Percentiles rank a stretch among this genome's conserved stretches.
Conservation (phyloP, 306 rosid species). For the Sicyos baderoa region DNA sequence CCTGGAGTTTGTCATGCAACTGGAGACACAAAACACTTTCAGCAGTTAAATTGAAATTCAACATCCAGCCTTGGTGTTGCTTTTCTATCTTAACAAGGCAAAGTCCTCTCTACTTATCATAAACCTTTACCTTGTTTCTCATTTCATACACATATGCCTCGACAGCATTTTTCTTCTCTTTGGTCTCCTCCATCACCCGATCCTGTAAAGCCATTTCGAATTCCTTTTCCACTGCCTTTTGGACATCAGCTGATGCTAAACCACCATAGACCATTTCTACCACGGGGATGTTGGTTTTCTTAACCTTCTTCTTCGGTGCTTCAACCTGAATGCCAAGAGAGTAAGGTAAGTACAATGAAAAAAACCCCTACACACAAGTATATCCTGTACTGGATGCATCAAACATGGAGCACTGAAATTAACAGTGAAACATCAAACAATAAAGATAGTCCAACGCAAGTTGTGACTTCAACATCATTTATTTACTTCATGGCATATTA, state of each 20-base stretch:
- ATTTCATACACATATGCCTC: conserved; percentile 92
- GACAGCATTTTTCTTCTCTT: conserved; percentile 89
- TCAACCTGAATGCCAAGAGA: conserved; percentile 34
- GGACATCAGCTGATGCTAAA: conserved; percentile 46
- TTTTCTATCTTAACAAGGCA: too few relatives aligned
- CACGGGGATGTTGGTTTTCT: conserved; percentile 58
- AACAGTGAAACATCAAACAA: not conserved
- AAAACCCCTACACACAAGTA: not conserved
- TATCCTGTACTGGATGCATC: not conserved
- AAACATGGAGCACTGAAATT: not conserved
- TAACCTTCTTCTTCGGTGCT: conserved; percentile 79
- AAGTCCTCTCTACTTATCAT: not conserved
- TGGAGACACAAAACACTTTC: conserved; percentile 25
- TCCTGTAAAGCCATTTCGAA: conserved; percentile 98
- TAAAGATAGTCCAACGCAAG: not conserved
- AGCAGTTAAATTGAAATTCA: conserved; percentile 13
- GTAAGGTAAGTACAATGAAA: not conserved
- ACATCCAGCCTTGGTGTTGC: not conserved
- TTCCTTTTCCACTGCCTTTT: conserved; percentile 80
- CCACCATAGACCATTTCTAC: conserved; percentile 74
- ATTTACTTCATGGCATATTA: not conserved
- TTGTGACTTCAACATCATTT: not conserved
- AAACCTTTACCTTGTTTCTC: conserved; percentile 68
- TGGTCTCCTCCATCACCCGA: conserved; percentile 93
- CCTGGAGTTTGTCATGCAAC: conserved; percentile 73